Evolutionary conservation across 345 rosid species (phyloP), one percentile per base, ranked within the genome.

Genomic region (Erodium maritimum): DNA sequence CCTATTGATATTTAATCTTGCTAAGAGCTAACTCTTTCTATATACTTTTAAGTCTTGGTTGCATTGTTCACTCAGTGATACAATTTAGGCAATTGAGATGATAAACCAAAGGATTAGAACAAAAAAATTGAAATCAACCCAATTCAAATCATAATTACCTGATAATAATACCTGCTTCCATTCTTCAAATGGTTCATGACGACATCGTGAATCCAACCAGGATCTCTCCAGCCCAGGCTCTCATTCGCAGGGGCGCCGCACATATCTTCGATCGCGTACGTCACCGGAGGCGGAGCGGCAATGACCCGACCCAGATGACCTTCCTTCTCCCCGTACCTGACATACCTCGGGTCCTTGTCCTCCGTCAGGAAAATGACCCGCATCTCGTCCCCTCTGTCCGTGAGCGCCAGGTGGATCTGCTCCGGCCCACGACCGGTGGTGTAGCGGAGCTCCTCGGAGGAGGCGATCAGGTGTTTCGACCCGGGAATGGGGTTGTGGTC

Each of bases 201-300:
- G 0, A 67, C 85, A 52, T 84, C 86, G 54, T 86, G 82, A 20
- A 75, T 76, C 96, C 95, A 91, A 21, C 97, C 95, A 6, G 96
- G 95, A 78, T 91, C 97, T 64, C 97, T 86, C 95, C 97, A 88
- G 53, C 91, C 95, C 21, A 75, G n/a, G 1, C 84, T 75, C 1
- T 69, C 23, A 59, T 91, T 91, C 10, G 97, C 97, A 1, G 96
- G 96, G n/a, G 70, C 66, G 63, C 88, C 84, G 52, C 96, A 88
- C 95, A 91, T 73, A 48, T 86, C 79, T 52, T 84, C 88, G 64
- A 61, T 75, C 77, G 84, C 93, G 42, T 91, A 91, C 77, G 84
- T 77, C 67, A n/a, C 71, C 64, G 72, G 90, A 71, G 79, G 80
- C 59, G 91, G n/a, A n/a, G n/a, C 79, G 70, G 42, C 69, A 42